A percentile compares a stretch with the other conserved stretches of the same genome.
Conservation (phyloP, 2,329 filamentous ascomycete genomes). For the Botrytis paeoniae region DNA sequence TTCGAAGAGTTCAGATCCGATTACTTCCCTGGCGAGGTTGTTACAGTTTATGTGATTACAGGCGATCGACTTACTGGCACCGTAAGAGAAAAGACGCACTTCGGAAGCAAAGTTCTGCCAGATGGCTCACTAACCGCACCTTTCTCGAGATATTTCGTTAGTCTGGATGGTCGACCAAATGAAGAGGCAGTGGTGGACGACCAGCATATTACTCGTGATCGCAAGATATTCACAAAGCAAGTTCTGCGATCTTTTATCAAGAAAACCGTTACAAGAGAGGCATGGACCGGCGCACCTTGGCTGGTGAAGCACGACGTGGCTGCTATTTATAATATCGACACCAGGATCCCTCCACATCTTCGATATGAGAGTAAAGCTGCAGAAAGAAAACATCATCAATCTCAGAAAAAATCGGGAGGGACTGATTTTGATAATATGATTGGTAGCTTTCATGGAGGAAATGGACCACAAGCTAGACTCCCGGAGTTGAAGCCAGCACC, state of each 20-base stretch:
- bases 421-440: constrained; percentile 39
- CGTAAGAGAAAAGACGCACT: constrained; percentile 82
- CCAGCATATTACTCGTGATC: constrained; percentile 78
- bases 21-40: constrained; percentile 85
- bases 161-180: constrained; percentile 62
- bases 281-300: constrained; percentile 97
- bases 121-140: constrained; percentile 70
- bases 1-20: constrained; percentile 82
- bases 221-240: constrained; percentile 90
- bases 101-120: constrained; percentile 58
- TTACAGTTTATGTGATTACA: constrained; percentile 67
- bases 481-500: constrained; percentile 71
- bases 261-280: constrained; percentile 85
- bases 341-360: constrained; percentile 78
- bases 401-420: constrained; percentile 51
- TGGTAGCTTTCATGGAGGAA: constrained; percentile 36
- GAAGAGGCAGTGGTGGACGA: constrained; percentile 79
- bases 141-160: constrained; percentile 78
- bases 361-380: constrained; percentile 76
- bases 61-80: constrained; percentile 69
- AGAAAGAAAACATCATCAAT: constrained; percentile 70
- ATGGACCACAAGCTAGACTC: constrained; percentile 53
- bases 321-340: constrained; percentile 78
- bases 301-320: constrained; percentile 86
- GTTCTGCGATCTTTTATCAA: constrained; percentile 93